Evolutionary conservation across 164 flowering plant genomes (phyloP).

Genomic region (Protea cynaroides): DNA sequence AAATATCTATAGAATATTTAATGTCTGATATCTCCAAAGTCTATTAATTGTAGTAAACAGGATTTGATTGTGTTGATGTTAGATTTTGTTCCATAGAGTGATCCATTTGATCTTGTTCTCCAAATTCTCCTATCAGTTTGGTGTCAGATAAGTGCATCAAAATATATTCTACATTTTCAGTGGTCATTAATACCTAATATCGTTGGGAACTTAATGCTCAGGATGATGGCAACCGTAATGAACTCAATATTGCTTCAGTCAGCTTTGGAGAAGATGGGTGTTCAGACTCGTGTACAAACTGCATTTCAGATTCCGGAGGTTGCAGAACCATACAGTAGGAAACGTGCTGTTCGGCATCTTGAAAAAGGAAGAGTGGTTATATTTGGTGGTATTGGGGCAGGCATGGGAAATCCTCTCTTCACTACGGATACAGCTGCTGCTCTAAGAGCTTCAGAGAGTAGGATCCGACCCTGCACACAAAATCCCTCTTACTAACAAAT

Average conservation of each 20-base stretch:
- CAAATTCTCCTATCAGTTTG: not conserved
- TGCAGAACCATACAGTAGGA: conserved; percentile 80
- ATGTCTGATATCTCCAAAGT: no score
- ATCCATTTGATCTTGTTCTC: not conserved
- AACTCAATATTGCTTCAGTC: conserved; percentile 89
- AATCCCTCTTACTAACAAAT: not conserved
- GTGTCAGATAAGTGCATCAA: not conserved
- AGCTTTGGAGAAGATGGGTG: conserved; percentile 72
- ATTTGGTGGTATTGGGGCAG: conserved; percentile 92
- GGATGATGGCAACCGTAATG: conserved; percentile 98
- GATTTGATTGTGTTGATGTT: no score
- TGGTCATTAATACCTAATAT: not conserved
- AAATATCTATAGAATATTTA: no score
- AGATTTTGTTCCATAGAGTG: not conserved
- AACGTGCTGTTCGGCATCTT: conserved; percentile 81
- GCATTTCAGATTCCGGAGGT: conserved; percentile 68
- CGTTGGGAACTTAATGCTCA: conserved; percentile 19
- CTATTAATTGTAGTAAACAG: no score
- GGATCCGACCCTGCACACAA: conserved; percentile 5
- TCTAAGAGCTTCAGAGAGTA: conserved; percentile 90
- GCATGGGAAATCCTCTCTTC: conserved; percentile 81
- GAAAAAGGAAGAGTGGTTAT: conserved; percentile 95
- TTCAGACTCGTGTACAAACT: conserved; percentile 85
- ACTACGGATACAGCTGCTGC: conserved; percentile 93
- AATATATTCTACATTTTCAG: not conserved